Evolutionary conservation across 2,329 filamentous ascomycete species (phyloP).

Genomic region (Metarhizium humberi): DNA sequence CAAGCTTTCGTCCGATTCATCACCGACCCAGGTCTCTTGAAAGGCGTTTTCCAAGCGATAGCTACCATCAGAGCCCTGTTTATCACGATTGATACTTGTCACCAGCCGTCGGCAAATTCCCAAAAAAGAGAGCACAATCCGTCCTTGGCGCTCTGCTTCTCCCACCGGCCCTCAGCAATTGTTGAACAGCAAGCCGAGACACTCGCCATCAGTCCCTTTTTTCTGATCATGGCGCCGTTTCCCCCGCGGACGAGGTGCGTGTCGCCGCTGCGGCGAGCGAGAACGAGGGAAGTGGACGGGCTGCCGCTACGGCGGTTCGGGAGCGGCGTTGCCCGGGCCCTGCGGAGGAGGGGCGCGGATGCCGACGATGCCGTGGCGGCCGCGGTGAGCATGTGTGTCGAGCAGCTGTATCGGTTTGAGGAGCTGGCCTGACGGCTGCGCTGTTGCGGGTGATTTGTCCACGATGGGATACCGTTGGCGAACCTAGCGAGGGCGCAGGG

Average conservation of each 20-base stretch:
- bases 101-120: too few relatives aligned
- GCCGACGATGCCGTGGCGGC: not conserved
- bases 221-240: not conserved
- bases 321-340: not conserved
- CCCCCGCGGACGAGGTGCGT: not conserved
- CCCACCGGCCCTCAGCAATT: too few relatives aligned
- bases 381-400: conserved; percentile 37
- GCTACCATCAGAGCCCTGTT: too few relatives aligned
- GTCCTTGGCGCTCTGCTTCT: too few relatives aligned
- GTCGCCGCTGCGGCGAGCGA: not conserved
- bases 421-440: conserved; percentile 28
- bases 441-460: not conserved
- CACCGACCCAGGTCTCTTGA: too few relatives aligned
- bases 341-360: not conserved
- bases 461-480: too few relatives aligned
- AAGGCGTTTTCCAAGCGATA: too few relatives aligned
- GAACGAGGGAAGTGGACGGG: not conserved
- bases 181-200: not conserved
- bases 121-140: too few relatives aligned
- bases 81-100: too few relatives aligned
- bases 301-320: not conserved
- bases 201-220: not conserved
- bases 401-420: conserved; percentile 69
- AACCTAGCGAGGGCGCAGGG: too few relatives aligned
- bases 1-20: too few relatives aligned